Evolutionary conservation across 2,329 filamentous ascomycete species (phyloP).

Genomic region (Calonectria pseudoturangicola): DNA sequence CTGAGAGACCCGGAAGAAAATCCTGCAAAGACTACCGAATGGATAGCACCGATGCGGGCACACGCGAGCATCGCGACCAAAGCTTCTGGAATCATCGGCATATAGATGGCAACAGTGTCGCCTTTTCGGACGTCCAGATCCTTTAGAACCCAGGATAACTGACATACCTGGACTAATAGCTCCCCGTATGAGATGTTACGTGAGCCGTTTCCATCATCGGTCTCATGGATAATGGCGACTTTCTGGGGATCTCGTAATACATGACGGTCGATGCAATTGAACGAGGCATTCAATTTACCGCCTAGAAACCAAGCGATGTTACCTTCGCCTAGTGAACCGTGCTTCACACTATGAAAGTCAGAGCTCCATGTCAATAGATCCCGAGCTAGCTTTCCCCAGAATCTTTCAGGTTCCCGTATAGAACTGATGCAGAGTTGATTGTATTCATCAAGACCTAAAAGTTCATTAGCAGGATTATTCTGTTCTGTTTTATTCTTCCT

Average conservation of each 20-base stretch:
- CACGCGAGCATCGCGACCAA: slow-evolving; percentile 86
- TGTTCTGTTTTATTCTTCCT: too few relatives aligned
- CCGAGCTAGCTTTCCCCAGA: slow-evolving; percentile 88
- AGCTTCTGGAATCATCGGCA: slow-evolving; percentile 98
- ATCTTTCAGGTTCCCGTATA: slow-evolving; percentile 87
- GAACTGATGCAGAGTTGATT: slow-evolving; percentile 65
- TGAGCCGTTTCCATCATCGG: slow-evolving; percentile 89
- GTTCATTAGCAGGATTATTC: too few relatives aligned
- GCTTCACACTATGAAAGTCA: slow-evolving; percentile 90
- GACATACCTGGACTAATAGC: slow-evolving; percentile 90
- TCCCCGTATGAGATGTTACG: slow-evolving; percentile 91
- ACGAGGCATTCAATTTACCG: slow-evolving; percentile 91
- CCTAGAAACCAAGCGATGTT: slow-evolving; percentile 95
- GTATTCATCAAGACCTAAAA: not conserved
- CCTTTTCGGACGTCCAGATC: slow-evolving; percentile 95
- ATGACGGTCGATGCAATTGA: slow-evolving; percentile 96
- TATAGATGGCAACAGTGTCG: slow-evolving; percentile 94
- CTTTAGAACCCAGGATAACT: slow-evolving; percentile 87
- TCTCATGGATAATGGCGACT: slow-evolving; percentile 96
- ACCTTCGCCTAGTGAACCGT: slow-evolving; percentile 83
- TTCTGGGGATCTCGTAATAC: slow-evolving; percentile 91
- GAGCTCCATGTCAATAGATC: slow-evolving; percentile 90
- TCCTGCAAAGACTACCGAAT: slow-evolving; percentile 96
- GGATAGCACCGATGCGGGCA: slow-evolving; percentile 89
- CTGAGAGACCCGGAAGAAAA: slow-evolving; percentile 95